Evolutionary conservation across 768 basidiomycete genomes (phyloP).

Genomic region (Boletellus emodensis): DNA sequence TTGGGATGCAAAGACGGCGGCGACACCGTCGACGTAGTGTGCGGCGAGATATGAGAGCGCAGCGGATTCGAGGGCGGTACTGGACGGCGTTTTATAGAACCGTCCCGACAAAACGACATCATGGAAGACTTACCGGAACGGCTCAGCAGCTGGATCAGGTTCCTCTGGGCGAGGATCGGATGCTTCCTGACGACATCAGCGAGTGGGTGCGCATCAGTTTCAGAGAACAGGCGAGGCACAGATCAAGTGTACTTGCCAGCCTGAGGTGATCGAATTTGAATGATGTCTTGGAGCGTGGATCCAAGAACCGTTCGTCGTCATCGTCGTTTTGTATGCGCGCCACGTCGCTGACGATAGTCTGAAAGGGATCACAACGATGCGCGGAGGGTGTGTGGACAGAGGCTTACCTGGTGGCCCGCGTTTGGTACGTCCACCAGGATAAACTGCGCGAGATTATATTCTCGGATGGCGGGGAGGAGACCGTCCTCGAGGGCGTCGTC

Average conservation of each 20-base stretch:
- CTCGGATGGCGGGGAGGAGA: constrained; percentile 69
- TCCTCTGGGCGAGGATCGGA: constrained; percentile 66
- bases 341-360: constrained; percentile 82
- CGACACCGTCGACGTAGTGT: constrained; percentile 81
- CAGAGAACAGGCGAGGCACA: background rate
- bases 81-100: constrained; percentile 26
- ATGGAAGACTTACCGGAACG: constrained; percentile 58
- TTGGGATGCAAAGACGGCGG: constrained; percentile 61
- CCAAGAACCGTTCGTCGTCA: constrained; percentile 70
- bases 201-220: background rate
- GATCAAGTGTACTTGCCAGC: constrained; percentile 49
- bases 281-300: constrained; percentile 73
- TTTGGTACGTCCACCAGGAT: constrained; percentile 82
- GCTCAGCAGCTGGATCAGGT: constrained; percentile 61
- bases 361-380: constrained; percentile 2
- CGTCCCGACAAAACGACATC: background rate
- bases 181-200: constrained; percentile 53
- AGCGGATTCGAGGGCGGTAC: constrained; percentile 66
- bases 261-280: constrained; percentile 85
- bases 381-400: background rate
- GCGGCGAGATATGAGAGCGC: constrained; percentile 65
- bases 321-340: constrained; percentile 48
- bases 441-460: constrained; percentile 89
- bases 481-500: constrained; percentile 79
- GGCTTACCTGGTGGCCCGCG: constrained; percentile 64